Evolutionary conservation across 257 asterid species (phyloP).

Genomic region (Oldenlandia corymbosa): DNA sequence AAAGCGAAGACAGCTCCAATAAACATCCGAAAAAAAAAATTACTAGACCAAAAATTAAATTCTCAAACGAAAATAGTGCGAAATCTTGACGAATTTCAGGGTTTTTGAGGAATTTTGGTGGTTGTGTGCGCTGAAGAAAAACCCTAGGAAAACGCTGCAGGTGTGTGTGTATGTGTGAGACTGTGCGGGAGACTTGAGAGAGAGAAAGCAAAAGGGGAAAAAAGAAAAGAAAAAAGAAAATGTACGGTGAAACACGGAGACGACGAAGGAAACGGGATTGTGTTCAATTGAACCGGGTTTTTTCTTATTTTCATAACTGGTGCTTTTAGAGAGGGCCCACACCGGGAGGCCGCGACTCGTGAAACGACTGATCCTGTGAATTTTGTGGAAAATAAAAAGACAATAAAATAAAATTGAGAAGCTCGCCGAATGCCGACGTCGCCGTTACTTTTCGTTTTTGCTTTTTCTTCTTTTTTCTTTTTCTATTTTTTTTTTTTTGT

Average conservation of each 20-base stretch:
- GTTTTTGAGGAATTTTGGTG: neutral
- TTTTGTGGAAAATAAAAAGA: too few relatives aligned
- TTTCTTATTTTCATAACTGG: too few relatives aligned
- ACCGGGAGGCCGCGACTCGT: too few relatives aligned
- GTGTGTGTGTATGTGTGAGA: neutral
- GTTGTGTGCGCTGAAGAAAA: neutral
- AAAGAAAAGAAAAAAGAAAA: neutral
- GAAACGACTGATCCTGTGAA: too few relatives aligned
- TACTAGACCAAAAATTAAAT: neutral
- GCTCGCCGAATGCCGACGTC: too few relatives aligned
- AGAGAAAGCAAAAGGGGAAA: neutral
- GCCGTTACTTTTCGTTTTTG: neutral
- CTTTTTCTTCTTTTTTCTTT: too few relatives aligned
- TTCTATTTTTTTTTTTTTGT: neutral
- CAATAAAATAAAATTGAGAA: too few relatives aligned
- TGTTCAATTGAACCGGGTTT: slow-evolving; percentile 5
- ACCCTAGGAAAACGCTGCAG: slow-evolving; percentile 16
- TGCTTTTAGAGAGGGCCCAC: too few relatives aligned
- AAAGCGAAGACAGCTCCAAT: neutral
- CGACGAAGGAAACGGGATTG: slow-evolving; percentile 12
- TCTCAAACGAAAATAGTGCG: neutral
- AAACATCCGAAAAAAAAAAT: slow-evolving; percentile 2
- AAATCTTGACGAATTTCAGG: neutral
- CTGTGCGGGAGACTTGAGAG: slow-evolving; percentile 3
- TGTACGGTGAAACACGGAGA: slow-evolving; percentile 1